Evolutionary conservation across 768 basidiomycete species (phyloP), one percentile per base, ranked within the genome.

Genomic region (Suillus tomentosus): DNA sequence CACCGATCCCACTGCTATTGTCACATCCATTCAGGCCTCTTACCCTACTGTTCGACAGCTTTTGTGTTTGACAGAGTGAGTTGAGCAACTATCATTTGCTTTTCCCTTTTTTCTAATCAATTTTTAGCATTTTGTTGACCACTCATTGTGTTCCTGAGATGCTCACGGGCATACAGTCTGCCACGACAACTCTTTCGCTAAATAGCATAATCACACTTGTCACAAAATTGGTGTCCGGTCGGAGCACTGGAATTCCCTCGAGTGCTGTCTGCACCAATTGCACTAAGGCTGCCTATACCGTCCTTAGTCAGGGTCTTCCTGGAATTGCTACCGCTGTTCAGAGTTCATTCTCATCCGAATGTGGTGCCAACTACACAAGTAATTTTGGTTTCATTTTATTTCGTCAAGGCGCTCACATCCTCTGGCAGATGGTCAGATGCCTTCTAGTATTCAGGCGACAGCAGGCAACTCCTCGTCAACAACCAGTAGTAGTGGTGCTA

Each of bases 21-120:
- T 78, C 3, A 45, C 77, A 4, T 48, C 78, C 22, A 81, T 90
- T 22, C 79, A 90, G 70, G 67, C 70, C 51, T 80, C 72, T 39
- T 93, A 90, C 72, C 87, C 90, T 2, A 78, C 81, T 2, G 78
- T 79, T 4, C 80, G 89, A 60, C 72, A 87, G 66, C 70, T 87
- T 9, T 72, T 76, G 11, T 94, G 91, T 72, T 75, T 92, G 69
- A 81, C 86, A 64, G 83, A 90, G 91, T 92, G 70, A 66, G 87
- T 81, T 14, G 31, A 27, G 27, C 5, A 22, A 47, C 51, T 27
- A 22, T 45, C 15, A 36, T n/a, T 40, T 42, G 7, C 31, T 7
- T 13, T 42, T 1, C 48, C 51, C 2, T 58, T 43, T 62, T 19
- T 13, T 22, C 54, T 64, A 15, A 36, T 47, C 15, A 24, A 34